These are phyloP conservation scores for Zymoseptoria passerinii DNA, from an alignment of 2,329 filamentous ascomycete genomes.

Conservation along the genomic window DNA sequence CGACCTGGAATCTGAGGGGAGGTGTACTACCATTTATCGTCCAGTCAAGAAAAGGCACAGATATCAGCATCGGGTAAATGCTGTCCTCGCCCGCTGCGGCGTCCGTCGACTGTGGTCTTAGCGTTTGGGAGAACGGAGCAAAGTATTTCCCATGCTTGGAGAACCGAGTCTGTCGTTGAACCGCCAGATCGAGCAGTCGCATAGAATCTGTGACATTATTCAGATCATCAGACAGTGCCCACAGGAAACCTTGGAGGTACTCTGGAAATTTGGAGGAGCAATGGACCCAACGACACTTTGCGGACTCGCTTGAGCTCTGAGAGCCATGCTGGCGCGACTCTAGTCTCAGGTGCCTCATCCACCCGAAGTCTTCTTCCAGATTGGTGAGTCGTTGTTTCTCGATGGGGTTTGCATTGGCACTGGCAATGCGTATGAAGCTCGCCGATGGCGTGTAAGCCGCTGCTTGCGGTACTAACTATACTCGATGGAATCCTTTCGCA, in stretches of 20 bases:
- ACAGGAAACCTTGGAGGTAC: constrained; percentile 15
- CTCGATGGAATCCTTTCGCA: constrained; percentile 30
- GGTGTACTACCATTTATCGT: constrained; percentile 32
- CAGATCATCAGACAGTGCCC: constrained; percentile 18
- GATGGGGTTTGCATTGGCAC: constrained; percentile 27
- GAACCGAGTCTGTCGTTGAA: constrained; percentile 35
- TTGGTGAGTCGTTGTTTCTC: constrained; percentile 30
- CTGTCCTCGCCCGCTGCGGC: constrained; percentile 7
- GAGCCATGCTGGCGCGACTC: constrained; percentile 30
- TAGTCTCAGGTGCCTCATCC: constrained; percentile 34
- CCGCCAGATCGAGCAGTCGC: constrained; percentile 28
- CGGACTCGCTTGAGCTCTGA: constrained; percentile 26
- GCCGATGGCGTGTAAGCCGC: constrained; percentile 16
- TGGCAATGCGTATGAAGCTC: constrained; percentile 14
- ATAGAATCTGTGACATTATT: constrained; percentile 16
- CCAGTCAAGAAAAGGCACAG: constrained; percentile 38
- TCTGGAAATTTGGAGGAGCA: constrained; percentile 23
- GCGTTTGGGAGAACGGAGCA: constrained; percentile 33
- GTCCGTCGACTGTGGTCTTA: constrained; percentile 14
- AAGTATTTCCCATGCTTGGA: constrained; percentile 39
- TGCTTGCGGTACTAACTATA: constrained; percentile 30
- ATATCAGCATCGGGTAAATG: constrained; percentile 32
- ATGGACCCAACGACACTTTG: constrained; percentile 36
- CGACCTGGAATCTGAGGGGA: constrained; percentile 35
- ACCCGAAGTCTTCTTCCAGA: constrained; percentile 36